Evolutionary conservation across 2,329 filamentous ascomycete species (phyloP).

Genomic region (Neonectria sp.): DNA sequence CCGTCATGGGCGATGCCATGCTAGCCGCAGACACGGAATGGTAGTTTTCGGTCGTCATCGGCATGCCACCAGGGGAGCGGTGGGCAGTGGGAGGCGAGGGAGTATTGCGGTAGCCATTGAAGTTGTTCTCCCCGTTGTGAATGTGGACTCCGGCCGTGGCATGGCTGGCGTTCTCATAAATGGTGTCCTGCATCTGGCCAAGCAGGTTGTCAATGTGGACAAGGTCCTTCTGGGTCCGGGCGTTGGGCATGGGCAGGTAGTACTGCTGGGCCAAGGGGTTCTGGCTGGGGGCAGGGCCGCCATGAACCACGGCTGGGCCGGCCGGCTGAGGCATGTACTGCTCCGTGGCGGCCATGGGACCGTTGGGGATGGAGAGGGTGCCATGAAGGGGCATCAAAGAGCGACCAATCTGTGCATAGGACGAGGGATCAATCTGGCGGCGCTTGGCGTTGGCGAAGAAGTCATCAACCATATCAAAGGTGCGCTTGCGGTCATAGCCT

Average conservation of each 20-base stretch:
- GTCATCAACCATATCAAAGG: conserved; percentile 91
- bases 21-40: conserved; percentile 66
- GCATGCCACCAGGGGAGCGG: conserved; percentile 53
- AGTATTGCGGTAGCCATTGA: conserved; percentile 71
- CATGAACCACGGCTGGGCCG: conserved; percentile 65
- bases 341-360: conserved; percentile 60
- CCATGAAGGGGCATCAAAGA: conserved; percentile 87
- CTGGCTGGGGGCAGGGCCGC: conserved; percentile 73
- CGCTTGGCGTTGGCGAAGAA: conserved; percentile 96
- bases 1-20: conserved; percentile 73
- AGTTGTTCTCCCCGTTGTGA: conserved; percentile 77
- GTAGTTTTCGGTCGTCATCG: conserved; percentile 55
- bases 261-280: conserved; percentile 78
- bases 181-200: conserved; percentile 95
- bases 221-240: conserved; percentile 94
- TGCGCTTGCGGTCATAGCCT: conserved; percentile 84
- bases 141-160: conserved; percentile 86
- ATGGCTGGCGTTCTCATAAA: conserved; percentile 92
- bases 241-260: conserved; percentile 87
- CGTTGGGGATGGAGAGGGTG: conserved; percentile 74
- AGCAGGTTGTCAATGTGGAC: conserved; percentile 95
- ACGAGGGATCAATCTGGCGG: conserved; percentile 88
- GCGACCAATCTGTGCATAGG: conserved; percentile 93
- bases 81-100: conserved; percentile 65
- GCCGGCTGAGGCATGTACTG: conserved; percentile 69